phyloP scores from a whole-genome alignment of 1,284 basidiomycete genomes.

The Flammula alnicola region DNA sequence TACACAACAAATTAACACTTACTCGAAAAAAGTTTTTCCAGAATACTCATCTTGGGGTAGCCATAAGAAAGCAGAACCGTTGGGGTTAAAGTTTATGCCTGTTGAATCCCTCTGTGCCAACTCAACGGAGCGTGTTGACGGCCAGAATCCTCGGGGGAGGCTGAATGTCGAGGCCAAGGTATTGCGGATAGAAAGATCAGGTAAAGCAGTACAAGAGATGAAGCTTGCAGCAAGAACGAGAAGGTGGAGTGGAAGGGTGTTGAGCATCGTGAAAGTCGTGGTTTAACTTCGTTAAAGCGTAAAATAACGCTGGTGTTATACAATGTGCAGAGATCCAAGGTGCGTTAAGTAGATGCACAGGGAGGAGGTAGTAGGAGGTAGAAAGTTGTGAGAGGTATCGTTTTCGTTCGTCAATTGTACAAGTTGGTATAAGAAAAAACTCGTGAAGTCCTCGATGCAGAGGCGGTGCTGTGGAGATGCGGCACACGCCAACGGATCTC shows the following conservation, averaged over 20 bases:
- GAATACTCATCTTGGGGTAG: conserved; percentile 20
- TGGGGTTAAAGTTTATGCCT: conserved; percentile 23
- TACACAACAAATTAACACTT: not conserved
- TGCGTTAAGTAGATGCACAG: not conserved
- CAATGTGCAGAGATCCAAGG: no score
- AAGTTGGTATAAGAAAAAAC: no score
- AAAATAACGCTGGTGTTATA: no score
- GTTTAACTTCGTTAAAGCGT: conserved; percentile 11
- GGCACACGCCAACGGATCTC: not conserved
- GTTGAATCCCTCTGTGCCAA: not conserved
- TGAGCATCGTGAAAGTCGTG: conserved; percentile 4
- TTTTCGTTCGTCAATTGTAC: no score
- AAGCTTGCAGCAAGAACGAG: conserved; percentile 2
- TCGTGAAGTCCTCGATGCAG: not conserved
- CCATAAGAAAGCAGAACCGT: conserved; percentile 24
- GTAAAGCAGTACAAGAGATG: not conserved
- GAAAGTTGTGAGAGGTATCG: not conserved
- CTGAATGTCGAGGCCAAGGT: not conserved
- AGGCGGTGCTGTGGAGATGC: not conserved
- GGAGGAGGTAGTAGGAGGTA: not conserved
- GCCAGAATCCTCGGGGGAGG: conserved; percentile 1
- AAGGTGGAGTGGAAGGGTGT: conserved; percentile 3
- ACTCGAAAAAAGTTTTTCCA: conserved; percentile 25
- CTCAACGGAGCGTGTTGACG: not conserved
- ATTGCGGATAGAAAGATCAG: conserved; percentile 7